These are phyloP conservation scores for Purpureocillium takamizusanense DNA, from an alignment of 2,329 filamentous ascomycete genomes.

Conservation along the genomic window DNA sequence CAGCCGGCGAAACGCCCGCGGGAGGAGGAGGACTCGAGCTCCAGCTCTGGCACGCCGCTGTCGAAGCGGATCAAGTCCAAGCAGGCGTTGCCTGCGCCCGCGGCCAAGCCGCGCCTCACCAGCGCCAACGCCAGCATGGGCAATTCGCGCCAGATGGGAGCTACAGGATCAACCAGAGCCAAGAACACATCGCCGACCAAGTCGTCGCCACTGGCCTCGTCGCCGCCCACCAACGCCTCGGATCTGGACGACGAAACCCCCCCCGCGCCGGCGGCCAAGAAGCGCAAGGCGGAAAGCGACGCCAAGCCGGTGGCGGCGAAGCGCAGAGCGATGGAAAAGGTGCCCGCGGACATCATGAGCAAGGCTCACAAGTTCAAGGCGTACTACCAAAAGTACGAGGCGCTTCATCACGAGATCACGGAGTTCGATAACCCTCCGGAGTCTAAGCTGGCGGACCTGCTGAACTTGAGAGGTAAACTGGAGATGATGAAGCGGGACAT, in stretches of 20 bases:
- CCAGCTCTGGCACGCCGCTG: constrained; percentile 49
- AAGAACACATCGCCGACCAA: constrained; percentile 51
- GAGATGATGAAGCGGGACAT: constrained; percentile 52
- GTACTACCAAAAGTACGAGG: constrained; percentile 47
- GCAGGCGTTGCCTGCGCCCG: constrained; percentile 23
- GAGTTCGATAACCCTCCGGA: constrained; percentile 39
- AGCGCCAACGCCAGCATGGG: constrained; percentile 24
- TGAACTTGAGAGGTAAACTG: constrained; percentile 45
- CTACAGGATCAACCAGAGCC: constrained; percentile 27
- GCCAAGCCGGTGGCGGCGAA: constrained; percentile 16
- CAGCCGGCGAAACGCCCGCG: constrained; percentile 39
- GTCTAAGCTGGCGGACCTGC: constrained; percentile 39
- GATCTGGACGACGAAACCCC: constrained; percentile 41
- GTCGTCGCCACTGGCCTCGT: constrained; percentile 57
- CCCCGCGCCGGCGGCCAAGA: constrained; percentile 22
- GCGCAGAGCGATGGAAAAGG: constrained; percentile 18
- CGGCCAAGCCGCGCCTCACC: constrained; percentile 35
- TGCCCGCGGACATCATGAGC: constrained; percentile 35
- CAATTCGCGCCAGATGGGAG: too few relatives aligned
- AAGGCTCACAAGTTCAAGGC: constrained; percentile 47
- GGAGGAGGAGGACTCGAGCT: constrained; percentile 46
- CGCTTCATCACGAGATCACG: constrained; percentile 46
- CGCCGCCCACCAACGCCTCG: constrained; percentile 56
- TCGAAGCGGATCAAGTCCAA: constrained; percentile 48
- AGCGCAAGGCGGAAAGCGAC: constrained; percentile 29